Percentiles rank a stretch among this genome's conserved stretches.
Evolutionary conservation across 1,284 basidiomycete genomes (phyloP).

Genomic region (Trichosporon ovoides): DNA sequence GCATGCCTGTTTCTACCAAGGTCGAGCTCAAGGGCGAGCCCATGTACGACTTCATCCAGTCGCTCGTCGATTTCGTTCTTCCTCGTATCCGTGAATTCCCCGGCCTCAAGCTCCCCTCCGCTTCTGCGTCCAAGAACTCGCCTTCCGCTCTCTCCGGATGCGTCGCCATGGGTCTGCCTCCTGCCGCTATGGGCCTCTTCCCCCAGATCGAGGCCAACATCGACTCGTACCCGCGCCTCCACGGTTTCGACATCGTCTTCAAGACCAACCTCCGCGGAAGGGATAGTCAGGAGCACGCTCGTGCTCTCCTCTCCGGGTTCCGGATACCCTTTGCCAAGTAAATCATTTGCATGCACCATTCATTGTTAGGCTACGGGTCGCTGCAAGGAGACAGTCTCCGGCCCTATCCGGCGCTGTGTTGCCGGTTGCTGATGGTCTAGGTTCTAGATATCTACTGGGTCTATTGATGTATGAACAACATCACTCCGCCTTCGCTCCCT

Average conservation of each 20-base stretch:
- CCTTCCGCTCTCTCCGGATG: constrained; percentile 78
- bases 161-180: constrained; percentile 79
- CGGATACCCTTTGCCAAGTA: constrained; percentile 68
- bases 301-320: constrained; percentile 79
- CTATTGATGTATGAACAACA: too few species aligned
- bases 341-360: constrained; percentile 10
- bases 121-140: constrained; percentile 53
- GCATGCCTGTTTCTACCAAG: constrained; percentile 78
- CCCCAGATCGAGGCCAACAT: constrained; percentile 90
- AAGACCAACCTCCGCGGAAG: constrained; percentile 76
- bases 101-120: constrained; percentile 71
- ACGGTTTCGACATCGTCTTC: constrained; percentile 88
- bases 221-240: constrained; percentile 74
- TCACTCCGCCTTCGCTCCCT: too few species aligned
- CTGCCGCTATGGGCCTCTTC: constrained; percentile 82
- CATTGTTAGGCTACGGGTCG: not conserved
- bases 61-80: constrained; percentile 86
- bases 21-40: constrained; percentile 81
- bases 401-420: too few species aligned
- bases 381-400: too few species aligned
- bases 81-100: constrained; percentile 86
- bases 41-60: constrained; percentile 90
- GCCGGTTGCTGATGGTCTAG: too few species aligned
- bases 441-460: not conserved
- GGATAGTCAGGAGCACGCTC: constrained; percentile 78